These are phyloP conservation scores for Leishmania tarentolae DNA, from an alignment of 208 protist genomes.

Conservation along the genomic window DNA sequence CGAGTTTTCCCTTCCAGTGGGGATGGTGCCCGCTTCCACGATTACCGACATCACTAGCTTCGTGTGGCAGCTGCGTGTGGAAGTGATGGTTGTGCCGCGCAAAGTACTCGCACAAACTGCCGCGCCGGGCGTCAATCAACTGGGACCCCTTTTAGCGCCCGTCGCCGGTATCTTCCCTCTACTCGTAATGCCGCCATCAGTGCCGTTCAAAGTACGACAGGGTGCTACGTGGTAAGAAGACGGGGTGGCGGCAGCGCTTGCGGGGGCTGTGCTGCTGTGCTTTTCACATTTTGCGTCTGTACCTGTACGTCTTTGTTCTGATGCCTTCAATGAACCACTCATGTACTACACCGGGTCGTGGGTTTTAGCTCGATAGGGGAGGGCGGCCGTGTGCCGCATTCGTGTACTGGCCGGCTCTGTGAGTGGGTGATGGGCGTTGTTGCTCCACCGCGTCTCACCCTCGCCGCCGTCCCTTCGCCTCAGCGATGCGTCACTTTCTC, in stretches of 20 bases:
- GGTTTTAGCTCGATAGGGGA: too few species aligned
- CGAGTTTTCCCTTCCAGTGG: conserved; percentile 29
- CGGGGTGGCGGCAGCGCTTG: too few species aligned
- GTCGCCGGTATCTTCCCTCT: conserved; percentile 27
- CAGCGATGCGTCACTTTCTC: not conserved
- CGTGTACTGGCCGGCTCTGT: not conserved
- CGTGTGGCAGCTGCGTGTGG: conserved; percentile 33
- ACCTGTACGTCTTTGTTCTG: not conserved
- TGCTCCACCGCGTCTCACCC: not conserved
- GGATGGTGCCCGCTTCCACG: conserved; percentile 23
- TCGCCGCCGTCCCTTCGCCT: not conserved
- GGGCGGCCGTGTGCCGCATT: not conserved
- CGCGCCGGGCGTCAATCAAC: conserved; percentile 8
- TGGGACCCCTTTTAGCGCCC: conserved; percentile 27
- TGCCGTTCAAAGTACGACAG: conserved; percentile 19
- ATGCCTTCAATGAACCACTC: not conserved
- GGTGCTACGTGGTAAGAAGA: conserved; percentile 6
- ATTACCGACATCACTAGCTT: conserved; percentile 34
- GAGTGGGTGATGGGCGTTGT: not conserved
- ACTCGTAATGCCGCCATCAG: conserved; percentile 21
- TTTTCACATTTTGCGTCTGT: not conserved
- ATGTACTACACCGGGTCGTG: not conserved
- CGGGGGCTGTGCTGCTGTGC: not conserved
- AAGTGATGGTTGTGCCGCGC: conserved; percentile 23
- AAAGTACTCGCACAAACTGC: conserved; percentile 14